Percentiles rank a stretch among this genome's conserved stretches.
These are phyloP conservation scores for Spiromastix sp. DNA, from an alignment of 2,329 filamentous ascomycete species.

Conservation along the genomic window DNA sequence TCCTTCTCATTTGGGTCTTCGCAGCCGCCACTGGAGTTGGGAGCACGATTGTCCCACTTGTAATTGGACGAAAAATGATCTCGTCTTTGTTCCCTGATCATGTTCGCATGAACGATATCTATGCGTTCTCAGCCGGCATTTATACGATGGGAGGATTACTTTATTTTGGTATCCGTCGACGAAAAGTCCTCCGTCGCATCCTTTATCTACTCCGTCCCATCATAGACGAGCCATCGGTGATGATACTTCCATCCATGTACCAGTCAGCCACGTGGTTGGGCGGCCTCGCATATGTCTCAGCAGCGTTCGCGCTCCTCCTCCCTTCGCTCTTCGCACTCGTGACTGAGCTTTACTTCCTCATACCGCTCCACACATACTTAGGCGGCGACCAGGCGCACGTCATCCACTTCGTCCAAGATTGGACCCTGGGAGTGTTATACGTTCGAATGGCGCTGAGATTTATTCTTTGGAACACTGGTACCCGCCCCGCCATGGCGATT, in stretches of 20 bases:
- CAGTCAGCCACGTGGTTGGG: constrained; percentile 24
- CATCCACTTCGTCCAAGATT: constrained; percentile 81
- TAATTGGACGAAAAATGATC: constrained; percentile 74
- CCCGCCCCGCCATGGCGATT: constrained; percentile 63
- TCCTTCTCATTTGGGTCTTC: constrained; percentile 85
- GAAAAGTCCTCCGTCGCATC: constrained; percentile 7
- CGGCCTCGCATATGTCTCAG: constrained; percentile 64
- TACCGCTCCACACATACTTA: constrained; percentile 77
- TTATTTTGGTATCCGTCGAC: constrained; percentile 48
- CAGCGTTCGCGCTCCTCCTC: constrained; percentile 64
- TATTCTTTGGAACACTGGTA: constrained; percentile 56
- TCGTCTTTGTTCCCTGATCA: constrained; percentile 59
- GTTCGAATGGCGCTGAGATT: constrained; percentile 67
- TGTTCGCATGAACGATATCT: constrained; percentile 81
- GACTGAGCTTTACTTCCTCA: constrained; percentile 77
- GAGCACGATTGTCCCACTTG: constrained; percentile 74
- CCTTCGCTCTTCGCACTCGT: constrained; percentile 70
- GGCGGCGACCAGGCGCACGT: constrained; percentile 24
- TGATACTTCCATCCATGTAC: constrained; percentile 20
- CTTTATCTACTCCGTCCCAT: constrained; percentile 6
- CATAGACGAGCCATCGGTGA: constrained; percentile 18
- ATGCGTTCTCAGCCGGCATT: constrained; percentile 85
- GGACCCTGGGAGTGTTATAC: constrained; percentile 87
- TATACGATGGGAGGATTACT: constrained; percentile 63
- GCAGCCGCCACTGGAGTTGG: constrained; percentile 78